Evolutionary conservation across 306 rosid species (phyloP).

Genomic region (Vigna radiata): DNA sequence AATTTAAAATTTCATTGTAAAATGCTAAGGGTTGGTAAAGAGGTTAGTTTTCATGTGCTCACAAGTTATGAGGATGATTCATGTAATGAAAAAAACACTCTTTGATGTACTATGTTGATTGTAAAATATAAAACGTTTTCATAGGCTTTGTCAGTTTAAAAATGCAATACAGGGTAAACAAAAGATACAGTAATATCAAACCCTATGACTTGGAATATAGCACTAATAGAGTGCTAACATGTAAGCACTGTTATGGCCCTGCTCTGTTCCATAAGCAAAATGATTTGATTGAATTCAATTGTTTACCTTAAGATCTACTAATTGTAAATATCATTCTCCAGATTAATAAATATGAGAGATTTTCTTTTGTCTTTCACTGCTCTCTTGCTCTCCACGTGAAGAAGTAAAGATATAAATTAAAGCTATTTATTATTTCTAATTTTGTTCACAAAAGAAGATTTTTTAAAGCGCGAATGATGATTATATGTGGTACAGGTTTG

Average conservation of each 20-base stretch:
- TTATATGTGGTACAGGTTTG: slow-evolving; percentile 63
- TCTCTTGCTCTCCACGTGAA: too few relatives aligned
- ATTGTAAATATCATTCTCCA: neutral
- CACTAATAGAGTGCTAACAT: neutral
- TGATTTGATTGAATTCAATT: neutral
- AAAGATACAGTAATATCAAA: neutral
- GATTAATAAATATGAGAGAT: neutral
- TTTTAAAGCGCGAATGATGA: neutral
- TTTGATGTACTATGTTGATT: too few relatives aligned
- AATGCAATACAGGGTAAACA: neutral
- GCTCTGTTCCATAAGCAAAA: neutral
- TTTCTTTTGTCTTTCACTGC: slow-evolving; percentile 14
- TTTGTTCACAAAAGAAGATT: too few relatives aligned
- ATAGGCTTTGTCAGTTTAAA: neutral
- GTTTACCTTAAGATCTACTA: neutral
- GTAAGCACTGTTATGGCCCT: neutral
- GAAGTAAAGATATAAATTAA: too few relatives aligned
- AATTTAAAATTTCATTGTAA: too few relatives aligned
- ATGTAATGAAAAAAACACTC: too few relatives aligned
- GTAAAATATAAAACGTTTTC: neutral
- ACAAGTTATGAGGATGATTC: too few relatives aligned
- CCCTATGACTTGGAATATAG: neutral
- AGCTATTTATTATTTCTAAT: too few relatives aligned
- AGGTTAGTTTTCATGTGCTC: too few relatives aligned
- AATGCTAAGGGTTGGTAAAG: too few relatives aligned